These are phyloP conservation scores for Russula sp. DNA, from an alignment of 768 basidiomycete species.

Conservation along the genomic window DNA sequence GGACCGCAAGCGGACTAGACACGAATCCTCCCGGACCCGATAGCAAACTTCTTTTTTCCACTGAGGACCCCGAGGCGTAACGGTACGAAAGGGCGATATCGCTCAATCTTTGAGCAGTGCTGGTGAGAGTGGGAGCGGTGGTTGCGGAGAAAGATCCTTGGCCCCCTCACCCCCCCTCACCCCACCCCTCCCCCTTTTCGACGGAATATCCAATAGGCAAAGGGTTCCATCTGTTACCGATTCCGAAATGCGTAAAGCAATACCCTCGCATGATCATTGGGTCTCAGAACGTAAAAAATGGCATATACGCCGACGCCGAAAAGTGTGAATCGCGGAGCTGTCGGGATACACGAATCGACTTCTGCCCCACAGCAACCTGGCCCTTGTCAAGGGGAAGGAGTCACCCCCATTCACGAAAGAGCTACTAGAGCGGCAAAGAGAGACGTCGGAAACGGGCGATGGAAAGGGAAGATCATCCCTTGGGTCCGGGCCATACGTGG, in stretches of 20 bases:
- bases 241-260: conserved; percentile 4
- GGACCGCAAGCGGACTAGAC: background rate
- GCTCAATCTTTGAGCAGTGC: background rate
- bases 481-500: background rate
- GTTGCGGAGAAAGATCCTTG: background rate
- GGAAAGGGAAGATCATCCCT: conserved; percentile 4
- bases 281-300: background rate
- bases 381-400: background rate
- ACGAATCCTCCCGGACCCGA: background rate
- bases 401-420: conserved; percentile 2
- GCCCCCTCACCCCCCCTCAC: background rate
- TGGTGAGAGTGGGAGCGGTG: background rate
- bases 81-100: background rate
- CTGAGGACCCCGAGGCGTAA: conserved; percentile 3
- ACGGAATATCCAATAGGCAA: conserved; percentile 10
- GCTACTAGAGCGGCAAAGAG: conserved; percentile 14
- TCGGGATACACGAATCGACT: conserved; percentile 3
- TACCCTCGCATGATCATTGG: conserved; percentile 2
- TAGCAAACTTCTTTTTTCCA: background rate
- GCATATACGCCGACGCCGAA: background rate
- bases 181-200: background rate
- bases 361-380: conserved; percentile 4
- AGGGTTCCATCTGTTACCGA: background rate
- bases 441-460: background rate
- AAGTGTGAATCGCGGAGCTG: conserved; percentile 16